Evolutionary conservation across 192 early-diverging fungal species (phyloP).

Genomic region (Chytriomyces confervae): DNA sequence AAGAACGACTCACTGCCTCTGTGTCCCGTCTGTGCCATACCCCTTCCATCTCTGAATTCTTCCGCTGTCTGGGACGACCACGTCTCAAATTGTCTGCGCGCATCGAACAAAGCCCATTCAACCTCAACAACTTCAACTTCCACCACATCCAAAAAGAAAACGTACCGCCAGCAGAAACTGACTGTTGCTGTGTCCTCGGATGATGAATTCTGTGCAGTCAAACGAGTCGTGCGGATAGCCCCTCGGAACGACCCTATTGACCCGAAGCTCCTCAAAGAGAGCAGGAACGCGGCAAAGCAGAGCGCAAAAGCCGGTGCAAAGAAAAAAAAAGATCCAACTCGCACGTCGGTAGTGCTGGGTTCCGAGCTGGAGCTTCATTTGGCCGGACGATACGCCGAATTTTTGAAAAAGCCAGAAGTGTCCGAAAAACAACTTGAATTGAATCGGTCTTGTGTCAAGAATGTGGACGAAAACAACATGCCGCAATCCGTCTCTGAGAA

Average conservation of each 20-base stretch:
- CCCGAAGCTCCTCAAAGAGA: neutral
- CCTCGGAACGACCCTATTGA: neutral
- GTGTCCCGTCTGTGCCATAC: conserved; percentile 12
- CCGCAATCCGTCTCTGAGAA: too few species aligned
- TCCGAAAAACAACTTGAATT: neutral
- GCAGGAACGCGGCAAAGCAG: neutral
- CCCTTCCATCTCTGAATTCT: neutral
- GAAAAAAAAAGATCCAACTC: conserved; percentile 7
- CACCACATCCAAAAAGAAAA: too few species aligned
- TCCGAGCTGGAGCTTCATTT: conserved; percentile 6
- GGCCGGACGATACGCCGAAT: neutral
- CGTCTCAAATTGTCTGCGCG: neutral
- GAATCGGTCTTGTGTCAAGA: neutral
- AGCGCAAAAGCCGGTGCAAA: neutral
- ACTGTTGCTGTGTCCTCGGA: conserved; percentile 9
- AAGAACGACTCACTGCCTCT: too few species aligned
- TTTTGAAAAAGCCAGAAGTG: neutral
- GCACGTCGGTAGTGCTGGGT: neutral
- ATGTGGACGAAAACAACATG: neutral
- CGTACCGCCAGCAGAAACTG: too few species aligned
- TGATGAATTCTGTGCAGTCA: conserved; percentile 26
- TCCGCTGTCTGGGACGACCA: conserved; percentile 14
- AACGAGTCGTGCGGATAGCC: neutral
- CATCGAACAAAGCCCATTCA: neutral
- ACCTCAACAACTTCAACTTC: too few species aligned